Evolutionary conservation across 768 basidiomycete species (phyloP).

Genomic region (Goffeauzyma gilvescens): DNA sequence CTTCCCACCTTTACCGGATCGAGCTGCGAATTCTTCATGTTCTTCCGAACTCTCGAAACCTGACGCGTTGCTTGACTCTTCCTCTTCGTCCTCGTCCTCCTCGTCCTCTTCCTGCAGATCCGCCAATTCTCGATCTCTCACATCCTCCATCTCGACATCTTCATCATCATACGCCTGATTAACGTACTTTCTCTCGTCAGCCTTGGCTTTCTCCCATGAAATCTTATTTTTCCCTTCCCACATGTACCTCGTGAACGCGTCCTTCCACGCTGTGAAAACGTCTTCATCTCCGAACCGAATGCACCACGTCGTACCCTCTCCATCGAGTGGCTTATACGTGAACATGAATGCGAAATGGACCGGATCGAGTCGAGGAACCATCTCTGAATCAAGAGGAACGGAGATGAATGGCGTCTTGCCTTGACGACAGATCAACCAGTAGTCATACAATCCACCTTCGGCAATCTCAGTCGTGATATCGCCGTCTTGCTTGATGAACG

Average conservation of each 20-base stretch:
- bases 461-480: constrained; percentile 29
- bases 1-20: constrained; percentile 43
- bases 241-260: constrained; percentile 46
- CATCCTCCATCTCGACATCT: constrained; percentile 78
- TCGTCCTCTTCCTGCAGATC: constrained; percentile 36
- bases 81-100: constrained; percentile 38
- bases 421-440: constrained; percentile 29
- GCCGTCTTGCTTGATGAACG: constrained; percentile 34
- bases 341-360: constrained; percentile 55
- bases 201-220: constrained; percentile 48
- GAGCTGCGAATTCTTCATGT: constrained; percentile 25
- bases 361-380: constrained; percentile 26
- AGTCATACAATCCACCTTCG: constrained; percentile 29
- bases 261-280: constrained; percentile 44
- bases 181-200: constrained; percentile 74
- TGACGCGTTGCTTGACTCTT: too few species aligned
- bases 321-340: constrained; percentile 49
- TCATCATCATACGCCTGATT: constrained; percentile 50
- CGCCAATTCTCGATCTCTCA: constrained; percentile 40
- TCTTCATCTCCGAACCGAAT: constrained; percentile 47
- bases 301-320: constrained; percentile 57
- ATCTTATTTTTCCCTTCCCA: constrained; percentile 65
- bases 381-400: constrained; percentile 26
- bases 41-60: constrained; percentile 14
- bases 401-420: constrained; percentile 23